These are phyloP conservation scores for Aspergillus udagawae DNA, from an alignment of 2,329 filamentous ascomycete species.

Conservation along the genomic window DNA sequence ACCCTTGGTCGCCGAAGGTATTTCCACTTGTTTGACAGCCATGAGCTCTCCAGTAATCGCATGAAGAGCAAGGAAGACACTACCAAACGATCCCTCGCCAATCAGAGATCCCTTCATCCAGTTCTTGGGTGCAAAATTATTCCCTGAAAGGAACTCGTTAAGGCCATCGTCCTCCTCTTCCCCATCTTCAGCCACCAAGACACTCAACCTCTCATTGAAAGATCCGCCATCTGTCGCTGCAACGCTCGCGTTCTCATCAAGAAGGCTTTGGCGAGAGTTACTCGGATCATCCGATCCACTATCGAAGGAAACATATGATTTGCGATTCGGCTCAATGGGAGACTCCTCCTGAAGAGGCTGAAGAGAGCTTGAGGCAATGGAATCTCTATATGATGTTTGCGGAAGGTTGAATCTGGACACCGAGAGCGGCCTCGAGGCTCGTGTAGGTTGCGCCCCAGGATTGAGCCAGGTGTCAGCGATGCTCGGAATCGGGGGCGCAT, in stretches of 20 bases:
- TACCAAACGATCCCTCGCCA: conserved; percentile 93
- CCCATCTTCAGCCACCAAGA: conserved; percentile 83
- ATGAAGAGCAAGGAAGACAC: conserved; percentile 90
- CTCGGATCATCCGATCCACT: conserved; percentile 69
- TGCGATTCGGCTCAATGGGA: conserved; percentile 78
- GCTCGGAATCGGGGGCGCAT: conserved; percentile 90
- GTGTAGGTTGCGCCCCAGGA: conserved; percentile 49
- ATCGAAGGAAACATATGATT: conserved; percentile 81
- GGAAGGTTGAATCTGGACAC: conserved; percentile 56
- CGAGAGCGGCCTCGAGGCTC: conserved; percentile 56
- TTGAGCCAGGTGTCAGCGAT: conserved; percentile 91
- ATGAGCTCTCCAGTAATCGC: conserved; percentile 95
- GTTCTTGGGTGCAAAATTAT: conserved; percentile 94
- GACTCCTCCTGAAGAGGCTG: conserved; percentile 91
- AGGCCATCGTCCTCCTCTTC: conserved; percentile 89
- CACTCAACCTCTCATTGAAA: conserved; percentile 74
- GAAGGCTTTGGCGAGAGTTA: conserved; percentile 73
- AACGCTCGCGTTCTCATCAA: conserved; percentile 73
- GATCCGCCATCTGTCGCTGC: conserved; percentile 64
- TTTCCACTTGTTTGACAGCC: conserved; percentile 96
- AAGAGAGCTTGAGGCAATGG: conserved; percentile 80
- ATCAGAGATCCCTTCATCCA: conserved; percentile 99
- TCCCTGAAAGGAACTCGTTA: conserved; percentile 81
- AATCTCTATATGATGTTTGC: conserved; percentile 72
- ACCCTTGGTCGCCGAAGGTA: conserved; percentile 74